These are phyloP conservation scores for Tulasnella sp. DNA, from an alignment of 768 basidiomycete genomes.

Conservation along the genomic window DNA sequence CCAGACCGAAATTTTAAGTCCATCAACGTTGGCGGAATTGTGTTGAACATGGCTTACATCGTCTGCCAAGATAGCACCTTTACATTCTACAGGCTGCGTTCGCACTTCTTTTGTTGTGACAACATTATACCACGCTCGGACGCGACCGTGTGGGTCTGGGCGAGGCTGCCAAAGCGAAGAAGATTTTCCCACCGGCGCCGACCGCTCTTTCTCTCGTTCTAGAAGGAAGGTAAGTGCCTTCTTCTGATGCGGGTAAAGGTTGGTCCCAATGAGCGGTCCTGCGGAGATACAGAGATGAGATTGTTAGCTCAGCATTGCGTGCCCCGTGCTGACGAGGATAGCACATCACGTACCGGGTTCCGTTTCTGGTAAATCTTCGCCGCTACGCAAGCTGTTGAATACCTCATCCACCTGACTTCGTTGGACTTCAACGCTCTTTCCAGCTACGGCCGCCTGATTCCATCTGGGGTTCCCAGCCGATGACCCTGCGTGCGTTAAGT, in stretches of 20 bases:
- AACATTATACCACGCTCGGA: slow-evolving; percentile 55
- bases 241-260: slow-evolving; percentile 93
- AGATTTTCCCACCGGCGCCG: slow-evolving; percentile 30
- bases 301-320: too few relatives aligned
- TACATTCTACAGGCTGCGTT: slow-evolving; percentile 56
- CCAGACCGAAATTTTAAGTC: neutral
- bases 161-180: slow-evolving; percentile 35
- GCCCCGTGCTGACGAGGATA: slow-evolving; percentile 9
- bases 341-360: slow-evolving; percentile 73
- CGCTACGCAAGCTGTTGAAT: slow-evolving; percentile 78
- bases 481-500: slow-evolving; percentile 27
- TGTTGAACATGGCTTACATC: slow-evolving; percentile 52
- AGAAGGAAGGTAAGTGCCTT: slow-evolving; percentile 93
- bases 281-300: too few relatives aligned
- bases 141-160: slow-evolving; percentile 26
- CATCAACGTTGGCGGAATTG: slow-evolving; percentile 12
- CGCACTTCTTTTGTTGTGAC: slow-evolving; percentile 72
- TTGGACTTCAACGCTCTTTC: slow-evolving; percentile 83
- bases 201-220: slow-evolving; percentile 65
- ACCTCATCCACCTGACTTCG: slow-evolving; percentile 88
- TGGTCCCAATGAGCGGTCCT: slow-evolving; percentile 54
- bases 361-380: slow-evolving; percentile 76
- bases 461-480: slow-evolving; percentile 38
- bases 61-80: slow-evolving; percentile 89
- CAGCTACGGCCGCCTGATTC: slow-evolving; percentile 42